Base-by-base conservation (phyloP, 2,329 filamentous ascomycete species). In the Claviceps cyperi region DNA sequence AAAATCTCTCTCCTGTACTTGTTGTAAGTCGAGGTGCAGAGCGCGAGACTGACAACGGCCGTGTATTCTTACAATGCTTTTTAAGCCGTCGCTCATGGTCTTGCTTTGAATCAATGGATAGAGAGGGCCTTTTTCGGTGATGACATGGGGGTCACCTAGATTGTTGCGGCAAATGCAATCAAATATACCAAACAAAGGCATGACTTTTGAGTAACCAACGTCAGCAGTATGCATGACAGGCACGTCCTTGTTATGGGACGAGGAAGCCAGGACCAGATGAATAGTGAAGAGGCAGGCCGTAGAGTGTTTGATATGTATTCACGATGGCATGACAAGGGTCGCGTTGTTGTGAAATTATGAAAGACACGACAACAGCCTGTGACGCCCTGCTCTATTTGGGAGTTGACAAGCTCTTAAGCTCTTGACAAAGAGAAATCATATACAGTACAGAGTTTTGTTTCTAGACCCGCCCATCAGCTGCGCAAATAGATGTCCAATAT, bases 131-230 rank as follows among this genome's bases (percentile, higher is more conserved):
- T n/a, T 28, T 43, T 44, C 21, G 47, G 14, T 28, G 1, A 46
- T 11, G 24, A 15, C 15, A 28, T 40, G 22, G 15, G 36, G 46
- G 19, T 28, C 45, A 24, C 38, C 28, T 46, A 49, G 44, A 38
- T 41, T 49, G 51, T 32, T 55, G 54, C 50, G 57, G 58, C 53
- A 57, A 56, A 59, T 55, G 56, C 52, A 50, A 49, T 38, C 53
- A 55, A 58, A 39, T 47, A 17, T 54, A 58, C 32, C 19, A 49
- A 35, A 21, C 6, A 37, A 36, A 32, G 21, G 19, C 35, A 22
- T 21, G 21, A 19, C 5, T 17, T 28, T 44, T 49, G 2, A 14
- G 32, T 9, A 32, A 32, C 38, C 32, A 37, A 37, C 21, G 9
- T 28, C 4, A 32, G 28, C 40, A 24, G 28, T 32, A 32, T 32